A percentile compares a stretch with the other conserved stretches of the same genome.
Evolutionary conservation across 495 filamentous ascomycete species (phyloP).

Genomic region (Penicillium parvum): DNA sequence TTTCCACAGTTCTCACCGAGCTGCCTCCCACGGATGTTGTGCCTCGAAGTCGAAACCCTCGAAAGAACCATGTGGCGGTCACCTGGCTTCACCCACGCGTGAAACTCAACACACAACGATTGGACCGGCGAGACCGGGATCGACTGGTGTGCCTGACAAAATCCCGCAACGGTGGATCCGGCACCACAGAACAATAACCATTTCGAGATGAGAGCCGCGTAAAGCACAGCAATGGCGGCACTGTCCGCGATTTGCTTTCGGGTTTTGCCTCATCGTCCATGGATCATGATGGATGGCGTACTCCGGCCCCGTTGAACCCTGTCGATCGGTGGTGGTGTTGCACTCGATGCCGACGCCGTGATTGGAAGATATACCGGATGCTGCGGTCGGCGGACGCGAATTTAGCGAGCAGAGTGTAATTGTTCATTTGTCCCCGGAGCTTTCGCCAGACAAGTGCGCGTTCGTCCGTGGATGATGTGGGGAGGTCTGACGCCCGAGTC

Average conservation of each 20-base stretch:
- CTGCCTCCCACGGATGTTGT: constrained; percentile 1
- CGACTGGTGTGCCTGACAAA: constrained; percentile 13
- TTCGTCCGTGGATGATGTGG: constrained; percentile 13
- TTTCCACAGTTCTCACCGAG: constrained; percentile 12
- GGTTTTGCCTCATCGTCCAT: constrained; percentile 8
- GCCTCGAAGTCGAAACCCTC: neutral
- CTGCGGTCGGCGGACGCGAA: constrained; percentile 11
- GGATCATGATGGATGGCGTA: constrained; percentile 18
- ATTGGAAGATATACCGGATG: constrained; percentile 11
- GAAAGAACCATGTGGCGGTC: constrained; percentile 5
- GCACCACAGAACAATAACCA: neutral
- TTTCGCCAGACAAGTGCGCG: constrained; percentile 5
- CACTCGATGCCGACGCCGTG: constrained; percentile 19
- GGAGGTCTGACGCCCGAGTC: constrained; percentile 11
- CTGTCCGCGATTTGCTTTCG: constrained; percentile 13
- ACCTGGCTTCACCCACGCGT: neutral
- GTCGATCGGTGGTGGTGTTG: constrained; percentile 18
- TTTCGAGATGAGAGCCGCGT: too few species aligned
- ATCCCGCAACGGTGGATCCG: constrained; percentile 11
- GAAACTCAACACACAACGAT: constrained; percentile 3
- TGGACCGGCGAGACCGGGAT: constrained; percentile 21
- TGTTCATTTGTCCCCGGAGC: neutral
- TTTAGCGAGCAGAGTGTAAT: constrained; percentile 1
- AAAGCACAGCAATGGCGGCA: too few species aligned
- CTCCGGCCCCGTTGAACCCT: constrained; percentile 27